Base-by-base conservation (phyloP, 2,329 filamentous ascomycete genomes). In the Xylaria sp. region DNA sequence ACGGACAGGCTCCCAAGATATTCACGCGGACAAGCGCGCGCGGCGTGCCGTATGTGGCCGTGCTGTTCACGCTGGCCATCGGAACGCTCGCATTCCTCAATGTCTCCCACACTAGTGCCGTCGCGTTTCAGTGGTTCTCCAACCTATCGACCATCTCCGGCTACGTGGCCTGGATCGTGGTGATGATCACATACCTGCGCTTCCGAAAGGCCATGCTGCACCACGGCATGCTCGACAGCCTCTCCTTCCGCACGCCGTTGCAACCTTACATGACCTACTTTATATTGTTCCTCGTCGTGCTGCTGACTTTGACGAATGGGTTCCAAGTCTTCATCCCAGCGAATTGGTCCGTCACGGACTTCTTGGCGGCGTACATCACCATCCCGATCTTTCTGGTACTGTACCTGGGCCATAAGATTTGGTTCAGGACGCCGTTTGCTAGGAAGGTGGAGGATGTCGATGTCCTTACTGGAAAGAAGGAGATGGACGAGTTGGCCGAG, bases 301-400 rank as follows among this genome's bases (percentile, higher is more conserved):
- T 90, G 30, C 77, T 92, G n/a, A 83, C 81, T 1, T 73, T 92
- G 2, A 86, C 90, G 66, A 91, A 91, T 67, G 90, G 89, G 1
- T 93, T 92, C 73, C 82, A 86, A 42, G 82, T 88, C 11, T 92
- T 93, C 71, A 88, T 87, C 71, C 83, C 84, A 0, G 75, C 78
- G 6, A 78, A 85, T 34, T 93, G 86, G 82, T 81, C 78, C 13
- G 81, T 80, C 0, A 77, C 79, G 4, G 78, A 79, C 66, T 94
- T 94, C 68, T 61, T 87, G n/a, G 82, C 83, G 0, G 79, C 75
- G 67, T 91, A 86, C 67, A 78, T 89, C 68, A 87, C 79, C 8
- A 76, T 88, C 0, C 86, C 79, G 51, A 82, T 80, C 65, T 89
- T 89, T 71, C 64, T 85, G 1, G 72, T 76, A 0, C 76, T 88